These are phyloP conservation scores for Saccharomyces pastorianus DNA, from an alignment of 1,139 yeast species.

Conservation along the genomic window DNA sequence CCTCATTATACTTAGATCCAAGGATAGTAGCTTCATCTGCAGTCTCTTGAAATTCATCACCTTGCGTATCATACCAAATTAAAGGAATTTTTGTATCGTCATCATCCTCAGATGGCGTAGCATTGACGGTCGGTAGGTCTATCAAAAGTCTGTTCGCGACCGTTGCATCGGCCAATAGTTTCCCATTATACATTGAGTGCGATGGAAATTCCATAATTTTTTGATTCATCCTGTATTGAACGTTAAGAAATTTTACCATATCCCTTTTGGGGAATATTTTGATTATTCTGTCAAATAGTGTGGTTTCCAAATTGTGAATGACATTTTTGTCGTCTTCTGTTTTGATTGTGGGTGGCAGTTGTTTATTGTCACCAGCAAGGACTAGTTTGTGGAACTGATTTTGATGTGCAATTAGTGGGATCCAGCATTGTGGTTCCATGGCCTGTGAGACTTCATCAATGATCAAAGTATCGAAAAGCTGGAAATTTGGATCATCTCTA, in stretches of 20 bases:
- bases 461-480: conserved; percentile 67
- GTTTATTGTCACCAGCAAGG: conserved; percentile 82
- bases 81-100: conserved; percentile 39
- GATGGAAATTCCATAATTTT: conserved; percentile 78
- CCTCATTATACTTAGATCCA: conserved; percentile 51
- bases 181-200: conserved; percentile 49
- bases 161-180: conserved; percentile 52
- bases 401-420: conserved; percentile 65
- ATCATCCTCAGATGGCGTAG: conserved; percentile 22
- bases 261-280: conserved; percentile 41
- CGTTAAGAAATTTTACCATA: conserved; percentile 49
- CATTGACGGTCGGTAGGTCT: conserved; percentile 49
- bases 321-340: conserved; percentile 32
- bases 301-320: conserved; percentile 42
- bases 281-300: conserved; percentile 75
- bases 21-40: conserved; percentile 35
- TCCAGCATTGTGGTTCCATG: conserved; percentile 94
- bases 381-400: conserved; percentile 51
- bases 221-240: conserved; percentile 83
- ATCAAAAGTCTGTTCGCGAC: conserved; percentile 47
- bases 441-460: conserved; percentile 96
- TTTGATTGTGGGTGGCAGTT: conserved; percentile 73
- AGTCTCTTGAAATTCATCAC: conserved; percentile 69
- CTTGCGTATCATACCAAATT: conserved; percentile 88
- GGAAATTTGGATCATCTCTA: conserved; percentile 20